Percentiles rank a stretch among this genome's conserved stretches.
These are phyloP conservation scores for Filosporella fistucella DNA, from an alignment of 495 filamentous ascomycete genomes.

Conservation along the genomic window DNA sequence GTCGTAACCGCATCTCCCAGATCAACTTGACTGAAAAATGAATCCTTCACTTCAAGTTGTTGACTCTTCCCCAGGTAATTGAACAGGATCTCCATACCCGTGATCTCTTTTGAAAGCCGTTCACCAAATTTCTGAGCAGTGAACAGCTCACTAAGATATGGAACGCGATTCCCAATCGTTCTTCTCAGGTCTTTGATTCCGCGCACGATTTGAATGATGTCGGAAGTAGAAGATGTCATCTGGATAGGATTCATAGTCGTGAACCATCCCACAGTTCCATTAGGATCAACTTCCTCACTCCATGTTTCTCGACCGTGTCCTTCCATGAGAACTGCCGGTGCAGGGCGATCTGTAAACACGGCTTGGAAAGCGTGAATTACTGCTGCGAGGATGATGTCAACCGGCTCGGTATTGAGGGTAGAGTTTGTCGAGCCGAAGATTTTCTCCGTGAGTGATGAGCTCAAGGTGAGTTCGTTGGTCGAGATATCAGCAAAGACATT, in stretches of 20 bases:
- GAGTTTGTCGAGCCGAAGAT: too few species aligned
- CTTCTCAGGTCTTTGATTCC: slow-evolving; percentile 42
- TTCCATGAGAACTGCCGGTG: slow-evolving; percentile 36
- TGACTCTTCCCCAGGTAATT: slow-evolving; percentile 43
- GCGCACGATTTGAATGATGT: slow-evolving; percentile 21
- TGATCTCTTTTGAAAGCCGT: too few species aligned
- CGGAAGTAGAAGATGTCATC: background rate
- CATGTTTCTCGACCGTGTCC: slow-evolving; percentile 53
- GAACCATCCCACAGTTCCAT: slow-evolving; percentile 59
- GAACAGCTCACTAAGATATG: slow-evolving; percentile 33
- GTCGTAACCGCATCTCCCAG: too few species aligned
- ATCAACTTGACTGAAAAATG: slow-evolving; percentile 30
- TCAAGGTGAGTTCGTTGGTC: too few species aligned
- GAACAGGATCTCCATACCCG: slow-evolving; percentile 25
- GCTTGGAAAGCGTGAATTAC: slow-evolving; percentile 46
- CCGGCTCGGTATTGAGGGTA: slow-evolving; percentile 39
- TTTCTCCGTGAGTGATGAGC: too few species aligned
- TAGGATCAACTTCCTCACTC: slow-evolving; percentile 47
- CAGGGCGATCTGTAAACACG: slow-evolving; percentile 21
- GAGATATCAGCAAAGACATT: too few species aligned
- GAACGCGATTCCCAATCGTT: slow-evolving; percentile 34
- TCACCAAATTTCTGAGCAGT: too few species aligned
- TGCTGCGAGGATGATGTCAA: slow-evolving; percentile 49
- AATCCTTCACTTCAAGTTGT: slow-evolving; percentile 30
- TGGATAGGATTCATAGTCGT: slow-evolving; percentile 49